Percentiles rank a stretch among this genome's conserved stretches.
Evolutionary conservation across 441 rosid genomes (phyloP).

Genomic region (Adansonia rubrostipa): DNA sequence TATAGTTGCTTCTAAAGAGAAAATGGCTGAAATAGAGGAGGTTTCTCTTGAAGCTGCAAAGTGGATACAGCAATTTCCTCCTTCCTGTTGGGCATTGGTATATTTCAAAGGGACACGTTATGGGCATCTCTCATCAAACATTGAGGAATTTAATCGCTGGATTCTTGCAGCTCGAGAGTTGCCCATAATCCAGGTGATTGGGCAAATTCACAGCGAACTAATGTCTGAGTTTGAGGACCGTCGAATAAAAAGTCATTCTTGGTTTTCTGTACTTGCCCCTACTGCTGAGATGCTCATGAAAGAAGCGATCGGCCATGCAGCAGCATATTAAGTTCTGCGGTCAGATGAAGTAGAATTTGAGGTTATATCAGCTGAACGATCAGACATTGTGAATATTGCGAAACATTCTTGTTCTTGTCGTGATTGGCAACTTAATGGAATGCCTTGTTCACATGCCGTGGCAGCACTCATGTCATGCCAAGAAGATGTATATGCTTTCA

Average conservation of each 20-base stretch:
- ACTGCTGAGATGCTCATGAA: background rate
- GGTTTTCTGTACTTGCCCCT: background rate
- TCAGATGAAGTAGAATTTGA: background rate
- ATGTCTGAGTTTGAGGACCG: background rate
- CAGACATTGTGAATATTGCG: background rate
- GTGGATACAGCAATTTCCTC: background rate
- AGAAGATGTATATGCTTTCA: background rate
- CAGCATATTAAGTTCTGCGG: background rate
- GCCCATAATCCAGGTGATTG: background rate
- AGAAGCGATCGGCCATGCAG: background rate
- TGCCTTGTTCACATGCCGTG: conserved; percentile 1
- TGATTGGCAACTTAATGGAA: background rate
- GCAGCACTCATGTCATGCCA: background rate
- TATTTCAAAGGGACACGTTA: background rate
- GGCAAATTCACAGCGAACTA: background rate
- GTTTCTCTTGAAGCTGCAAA: background rate
- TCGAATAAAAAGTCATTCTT: background rate
- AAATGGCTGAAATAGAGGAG: background rate
- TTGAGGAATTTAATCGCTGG: background rate
- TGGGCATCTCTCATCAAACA: background rate
- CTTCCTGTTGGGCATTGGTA: background rate
- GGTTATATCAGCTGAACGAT: background rate
- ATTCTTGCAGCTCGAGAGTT: background rate
- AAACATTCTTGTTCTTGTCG: background rate
- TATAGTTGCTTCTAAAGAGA: background rate